Evolutionary conservation across 129 eudicot genomes (phyloP), one percentile per base, ranked within the genome.

Genomic region (Artemisia argyi): DNA sequence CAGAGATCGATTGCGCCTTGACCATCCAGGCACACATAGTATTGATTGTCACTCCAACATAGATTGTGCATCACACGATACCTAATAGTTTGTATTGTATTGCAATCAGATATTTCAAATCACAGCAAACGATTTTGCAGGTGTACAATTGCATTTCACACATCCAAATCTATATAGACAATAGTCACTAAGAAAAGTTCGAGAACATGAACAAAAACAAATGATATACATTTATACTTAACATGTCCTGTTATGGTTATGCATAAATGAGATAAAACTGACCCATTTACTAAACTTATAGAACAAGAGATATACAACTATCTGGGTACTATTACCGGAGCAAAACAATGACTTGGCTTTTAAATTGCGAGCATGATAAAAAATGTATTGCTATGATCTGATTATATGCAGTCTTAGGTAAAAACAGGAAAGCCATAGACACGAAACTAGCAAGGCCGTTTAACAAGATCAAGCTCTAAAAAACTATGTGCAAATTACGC

Each of bases 401-500:
- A 62, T 8, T 35, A 3, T 62, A 62, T 14, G 50, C 39, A 7
- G 49, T 59, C 16, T 59, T 59, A 11, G 64, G 22, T 59, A 7
- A 39, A 58, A 20, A 59, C 42, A 22, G 7, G 12, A 22, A 60
- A 60, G 46, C 9, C 60, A 60, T 24, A 16, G 24, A 48, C 60
- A 61, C 1, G 35, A n/a, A 50, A 24, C 61, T 26, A 32, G 32
- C 17, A 61, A 48, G 7, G 30, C 35, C 11, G 5, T 14, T 58
- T 26, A 56, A 44, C 11, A 44, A 20, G 56, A 72, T 15, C 65
- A 70, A 48, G 69, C 46, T 73, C 61, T 15, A 20, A 48, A 47
- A 59, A 61, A 26, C 50, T 32, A 53, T 28, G 70, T 68, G 70
- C 70, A 68, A 66, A 54, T 69, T 16, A 71, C 7, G 50, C 22